Evolutionary conservation across 192 early-diverging fungal species (phyloP).

Genomic region (Oehlia diaphana): DNA sequence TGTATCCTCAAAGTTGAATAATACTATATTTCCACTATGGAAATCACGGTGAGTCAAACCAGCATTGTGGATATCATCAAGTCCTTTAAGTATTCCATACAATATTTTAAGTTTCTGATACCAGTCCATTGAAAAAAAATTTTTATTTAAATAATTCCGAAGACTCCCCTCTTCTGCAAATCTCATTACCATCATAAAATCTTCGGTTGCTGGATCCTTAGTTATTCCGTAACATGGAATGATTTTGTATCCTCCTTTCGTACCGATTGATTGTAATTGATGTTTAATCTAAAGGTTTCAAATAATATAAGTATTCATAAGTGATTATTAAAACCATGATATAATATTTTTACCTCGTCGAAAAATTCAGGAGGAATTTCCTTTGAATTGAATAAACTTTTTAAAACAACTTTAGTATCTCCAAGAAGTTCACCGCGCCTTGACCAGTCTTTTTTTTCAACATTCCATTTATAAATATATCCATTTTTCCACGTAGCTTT

Average conservation of each 20-base stretch:
- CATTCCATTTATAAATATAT: conserved; percentile 1
- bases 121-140: not conserved
- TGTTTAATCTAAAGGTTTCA: not conserved
- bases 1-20: not conserved
- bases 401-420: conserved; percentile 11
- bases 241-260: not conserved
- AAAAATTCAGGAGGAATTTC: conserved; percentile 12
- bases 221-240: conserved; percentile 21
- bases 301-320: no score
- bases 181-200: conserved; percentile 21
- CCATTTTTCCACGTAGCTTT: conserved; percentile 19
- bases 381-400: conserved; percentile 13
- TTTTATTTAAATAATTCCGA: conserved; percentile 3
- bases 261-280: not conserved
- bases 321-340: no score
- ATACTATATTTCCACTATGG: conserved; percentile 15
- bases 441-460: conserved; percentile 10
- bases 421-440: not conserved
- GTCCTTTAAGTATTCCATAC: conserved; percentile 4
- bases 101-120: not conserved
- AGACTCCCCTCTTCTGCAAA: conserved; percentile 11
- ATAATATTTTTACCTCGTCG: not conserved
- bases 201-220: not conserved
- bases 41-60: conserved; percentile 20
- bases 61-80: conserved; percentile 1